Evolutionary conservation across 306 rosid species (phyloP).

Genomic region (Prunus mongolica): DNA sequence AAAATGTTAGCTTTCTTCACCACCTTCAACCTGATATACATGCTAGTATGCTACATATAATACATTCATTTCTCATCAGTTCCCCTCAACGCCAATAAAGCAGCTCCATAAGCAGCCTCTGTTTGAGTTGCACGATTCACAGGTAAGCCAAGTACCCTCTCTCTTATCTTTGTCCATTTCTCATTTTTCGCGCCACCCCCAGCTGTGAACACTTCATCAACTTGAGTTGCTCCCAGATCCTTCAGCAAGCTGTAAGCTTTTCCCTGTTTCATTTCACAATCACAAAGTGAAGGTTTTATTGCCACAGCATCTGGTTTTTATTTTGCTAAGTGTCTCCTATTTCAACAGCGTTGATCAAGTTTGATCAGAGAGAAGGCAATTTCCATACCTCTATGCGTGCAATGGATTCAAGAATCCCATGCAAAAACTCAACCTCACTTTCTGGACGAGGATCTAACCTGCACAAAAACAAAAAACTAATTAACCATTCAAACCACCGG

Average conservation of each 20-base stretch:
- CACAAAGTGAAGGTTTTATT: neutral
- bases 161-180: conserved; percentile 75
- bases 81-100: conserved; percentile 69
- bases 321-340: neutral
- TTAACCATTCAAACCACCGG: neutral
- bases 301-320: conserved; percentile 2
- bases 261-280: conserved; percentile 41
- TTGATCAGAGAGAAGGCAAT: neutral
- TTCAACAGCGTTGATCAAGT: neutral
- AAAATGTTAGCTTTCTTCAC: neutral
- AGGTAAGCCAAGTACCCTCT: conserved; percentile 78
- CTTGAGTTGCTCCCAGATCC: conserved; percentile 77
- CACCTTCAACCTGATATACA: neutral
- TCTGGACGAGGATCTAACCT: conserved; percentile 87
- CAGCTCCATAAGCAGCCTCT: conserved; percentile 91
- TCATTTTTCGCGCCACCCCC: conserved; percentile 85
- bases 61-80: conserved; percentile 2
- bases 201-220: conserved; percentile 66
- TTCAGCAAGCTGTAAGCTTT: conserved; percentile 63
- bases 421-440: conserved; percentile 68
- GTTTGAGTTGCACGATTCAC: conserved; percentile 68
- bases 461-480: conserved; percentile 19
- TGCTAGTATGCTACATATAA: neutral
- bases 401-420: conserved; percentile 86
- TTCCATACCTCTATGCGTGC: conserved; percentile 81